Evolutionary conservation across 208 protist species (phyloP), one percentile per base, ranked within the genome.

Genomic region (Trichomonas tenax): DNA sequence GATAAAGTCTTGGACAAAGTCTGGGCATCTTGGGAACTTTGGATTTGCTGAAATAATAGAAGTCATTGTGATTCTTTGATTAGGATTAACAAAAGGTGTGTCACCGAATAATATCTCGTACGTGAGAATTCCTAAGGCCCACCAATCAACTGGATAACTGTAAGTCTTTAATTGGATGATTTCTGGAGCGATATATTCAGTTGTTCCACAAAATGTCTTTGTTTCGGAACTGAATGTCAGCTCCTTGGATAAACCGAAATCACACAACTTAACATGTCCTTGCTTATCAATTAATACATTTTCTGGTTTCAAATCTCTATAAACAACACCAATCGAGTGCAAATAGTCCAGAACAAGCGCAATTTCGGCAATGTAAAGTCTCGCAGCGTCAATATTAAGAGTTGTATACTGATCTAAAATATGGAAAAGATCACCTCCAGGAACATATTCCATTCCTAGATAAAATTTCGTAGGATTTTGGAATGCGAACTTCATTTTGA

Each of bases 191-290:
- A 96, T 3, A 89, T 98, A 98, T 81, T 98, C 98, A 23, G 98
- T 97, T 17, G 98, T 98, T 51, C 98, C 98, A 96, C 98, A 98
- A 95, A 98, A 98, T 36, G 97, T 98, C 63, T 96, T 95, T 14
- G 97, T 97, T 31, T 96, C 88, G 82, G 96, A 88, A 6, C 10
- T 46, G 3, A 44, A n/a, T 0, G n/a, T 41, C 2, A 46, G 36
- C 95, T 97, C 96, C 95, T 98, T 98, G 0, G 97, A 98, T 17
- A 98, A 86, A n/a, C 98, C 98, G 96, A 98, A 98, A 96, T 98
- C 98, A 34, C 96, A 90, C 17, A 97, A 11, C 48, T 49, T 51
- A 31, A 97, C 49, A 82, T 97, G 97, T 0, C 97, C 97, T 31
- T 97, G 46, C 36, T 95, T 90, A 51, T 98, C 97, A 0, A 98